Percentiles rank a stretch among this genome's conserved stretches.
phyloP scores from a whole-genome alignment of 306 rosid genomes.

The Malus domestica region ASM211411v1 NC_041803.1:16514501-16515000 shows the following conservation, averaged over 20 bases:
- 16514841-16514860: constrained; percentile 80
- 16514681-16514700: constrained; percentile 9
- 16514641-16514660: constrained; percentile 51
- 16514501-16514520: constrained; percentile 97
- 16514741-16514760: neutral
- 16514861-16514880: constrained; percentile 52
- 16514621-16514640: constrained; percentile 68
- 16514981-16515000: constrained; percentile 82
- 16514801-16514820: constrained; percentile 85
- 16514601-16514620: constrained; percentile 54
- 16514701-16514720: neutral
- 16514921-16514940: neutral
- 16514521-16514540: constrained; percentile 69
- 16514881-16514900: neutral
- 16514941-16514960: constrained; percentile 99
- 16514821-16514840: constrained; percentile 47
- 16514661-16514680: constrained; percentile 22
- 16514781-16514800: constrained; percentile 57
- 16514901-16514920: neutral
- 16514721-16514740: neutral
- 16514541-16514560: constrained; percentile 63
- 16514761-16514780: constrained; percentile 37
- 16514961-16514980: constrained; percentile 72
- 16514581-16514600: constrained; percentile 74
- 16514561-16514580: constrained; percentile 63